Evolutionary conservation across 2,329 filamentous ascomycete species (phyloP).

Genomic region (Hypoxylon sp.): DNA sequence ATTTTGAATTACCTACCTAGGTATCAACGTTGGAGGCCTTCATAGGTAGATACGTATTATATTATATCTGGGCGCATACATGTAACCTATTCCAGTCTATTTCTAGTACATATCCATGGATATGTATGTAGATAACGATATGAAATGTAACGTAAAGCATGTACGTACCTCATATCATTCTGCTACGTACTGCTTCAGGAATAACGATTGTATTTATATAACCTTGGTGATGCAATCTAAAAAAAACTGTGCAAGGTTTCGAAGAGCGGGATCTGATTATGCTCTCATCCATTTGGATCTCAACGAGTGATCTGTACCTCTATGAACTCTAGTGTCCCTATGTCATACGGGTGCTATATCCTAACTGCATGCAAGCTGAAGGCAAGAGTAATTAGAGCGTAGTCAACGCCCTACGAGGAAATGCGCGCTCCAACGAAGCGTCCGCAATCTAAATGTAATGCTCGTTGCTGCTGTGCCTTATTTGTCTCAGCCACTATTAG

Average conservation of each 20-base stretch:
- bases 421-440: conserved; percentile 16
- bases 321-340: conserved; percentile 38
- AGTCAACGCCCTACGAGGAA: conserved; percentile 15
- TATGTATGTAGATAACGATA: not conserved
- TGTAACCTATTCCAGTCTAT: not conserved
- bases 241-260: conserved; percentile 21
- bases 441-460: conserved; percentile 15
- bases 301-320: conserved; percentile 40
- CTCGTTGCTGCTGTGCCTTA: conserved; percentile 5
- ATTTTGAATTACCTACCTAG: no score
- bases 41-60: not conserved
- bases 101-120: not conserved
- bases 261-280: conserved; percentile 29
- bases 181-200: not conserved
- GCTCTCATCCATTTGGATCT: conserved; percentile 24
- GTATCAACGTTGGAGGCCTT: not conserved
- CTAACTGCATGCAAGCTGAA: conserved; percentile 33
- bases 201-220: conserved; percentile 35
- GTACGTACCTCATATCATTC: not conserved
- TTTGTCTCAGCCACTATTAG: conserved; percentile 25
- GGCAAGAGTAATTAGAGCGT: conserved; percentile 15
- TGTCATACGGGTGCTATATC: conserved; percentile 32
- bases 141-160: not conserved
- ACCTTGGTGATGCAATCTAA: conserved; percentile 27
- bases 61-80: no score